A percentile compares a stretch with the other conserved stretches of the same genome.
Conservation (phyloP, 257 asterid species). For the Solanum paucissectum region DNA sequence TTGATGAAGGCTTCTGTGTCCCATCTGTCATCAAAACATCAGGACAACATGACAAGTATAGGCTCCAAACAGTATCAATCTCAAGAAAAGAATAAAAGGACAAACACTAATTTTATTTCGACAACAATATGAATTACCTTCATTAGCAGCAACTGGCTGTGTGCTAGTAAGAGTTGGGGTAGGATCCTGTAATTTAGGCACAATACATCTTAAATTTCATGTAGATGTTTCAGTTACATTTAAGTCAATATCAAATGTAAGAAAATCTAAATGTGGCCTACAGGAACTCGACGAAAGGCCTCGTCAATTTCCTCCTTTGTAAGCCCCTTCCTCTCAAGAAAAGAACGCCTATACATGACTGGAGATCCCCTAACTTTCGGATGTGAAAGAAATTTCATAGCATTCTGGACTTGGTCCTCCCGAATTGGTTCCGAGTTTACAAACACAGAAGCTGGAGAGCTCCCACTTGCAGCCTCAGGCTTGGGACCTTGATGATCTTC, state of each 20-base stretch:
- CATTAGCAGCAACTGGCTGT: slow-evolving; percentile 36
- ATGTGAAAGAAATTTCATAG: slow-evolving; percentile 94
- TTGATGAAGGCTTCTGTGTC: slow-evolving; percentile 33
- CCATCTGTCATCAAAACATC: slow-evolving; percentile 35
- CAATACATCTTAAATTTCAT: background rate
- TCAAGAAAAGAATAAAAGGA: background rate
- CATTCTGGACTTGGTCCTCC: slow-evolving; percentile 93
- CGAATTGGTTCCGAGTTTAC: slow-evolving; percentile 92
- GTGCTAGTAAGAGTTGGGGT: slow-evolving; percentile 48
- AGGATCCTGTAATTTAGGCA: slow-evolving; percentile 49
- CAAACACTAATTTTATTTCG: background rate
- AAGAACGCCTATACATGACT: slow-evolving; percentile 81
- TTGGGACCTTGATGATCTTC: slow-evolving; percentile 27
- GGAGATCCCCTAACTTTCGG: slow-evolving; percentile 97
- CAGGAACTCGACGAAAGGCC: slow-evolving; percentile 96
- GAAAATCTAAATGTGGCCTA: slow-evolving; percentile 18
- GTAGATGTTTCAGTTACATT: background rate
- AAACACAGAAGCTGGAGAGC: slow-evolving; percentile 66
- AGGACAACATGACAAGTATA: background rate
- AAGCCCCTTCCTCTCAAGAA: slow-evolving; percentile 98
- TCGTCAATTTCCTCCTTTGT: slow-evolving; percentile 98
- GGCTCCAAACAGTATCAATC: background rate
- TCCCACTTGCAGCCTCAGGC: slow-evolving; percentile 42
- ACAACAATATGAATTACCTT: slow-evolving; percentile 31
- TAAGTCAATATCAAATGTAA: background rate